Base-by-base conservation (phyloP, 495 filamentous ascomycete species). In the Letharia columbiana region DNA sequence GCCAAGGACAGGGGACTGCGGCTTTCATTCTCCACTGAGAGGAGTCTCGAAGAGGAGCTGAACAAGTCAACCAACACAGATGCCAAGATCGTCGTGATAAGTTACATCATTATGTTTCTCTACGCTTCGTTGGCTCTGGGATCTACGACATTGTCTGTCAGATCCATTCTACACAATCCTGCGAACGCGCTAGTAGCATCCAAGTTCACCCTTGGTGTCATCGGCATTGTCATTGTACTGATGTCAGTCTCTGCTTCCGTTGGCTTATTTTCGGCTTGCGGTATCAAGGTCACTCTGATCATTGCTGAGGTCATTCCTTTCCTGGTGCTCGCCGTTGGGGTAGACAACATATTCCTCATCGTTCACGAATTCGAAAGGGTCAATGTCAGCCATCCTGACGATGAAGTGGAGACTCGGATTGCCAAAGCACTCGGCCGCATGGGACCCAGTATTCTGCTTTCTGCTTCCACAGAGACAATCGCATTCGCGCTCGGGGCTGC, bases 301-400 rank as follows among this genome's bases (percentile, higher is more conserved):
- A 98, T 98, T 69, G 93, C 96, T 10, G 94, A 98, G 73, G 94
- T 98, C 67, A 98, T 98, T 66, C 94, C 94, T 0, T 98, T 98
- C 75, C 86, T 98, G 68, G 92, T 98, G 17, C 78, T 98, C 15
- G 94, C 94, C 58, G 90, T 98, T 23, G 94, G 94, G 35, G 95
- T 98, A 13, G 94, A 98, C 81, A 98, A 98, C 73, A 98, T 98
- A 72, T 98, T 98, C 77, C 77, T 98, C 61, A 96, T 98, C 61
- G 95, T 98, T 10, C 92, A 98, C 76, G 94, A 98, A 72, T 97
- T 98, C 69, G 95, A 98, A 75, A 83, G 95, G 39, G 87, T 96
- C 65, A 97, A 98, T 71, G 77, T 92, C 73, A 95, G 86, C 73
- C 85, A 96, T 72, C 89, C 91, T 0, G 91, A 96, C 69, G 87